phyloP scores from a whole-genome alignment of 306 rosid species.

The Casuarina glauca region DNA sequence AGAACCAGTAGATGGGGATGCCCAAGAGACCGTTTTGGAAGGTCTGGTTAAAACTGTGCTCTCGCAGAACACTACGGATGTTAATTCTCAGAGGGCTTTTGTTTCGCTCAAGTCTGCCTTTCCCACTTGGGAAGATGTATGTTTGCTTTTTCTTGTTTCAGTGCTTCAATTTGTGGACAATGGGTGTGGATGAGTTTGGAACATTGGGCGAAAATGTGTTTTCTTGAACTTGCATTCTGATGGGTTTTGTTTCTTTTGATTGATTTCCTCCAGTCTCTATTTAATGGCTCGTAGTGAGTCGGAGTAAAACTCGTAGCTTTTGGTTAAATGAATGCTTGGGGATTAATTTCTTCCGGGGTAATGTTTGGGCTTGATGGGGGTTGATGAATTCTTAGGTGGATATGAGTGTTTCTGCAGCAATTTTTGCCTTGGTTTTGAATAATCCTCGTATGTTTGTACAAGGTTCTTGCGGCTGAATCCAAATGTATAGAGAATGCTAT shows the following conservation, averaged over 20 bases:
- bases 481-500: conserved; percentile 68
- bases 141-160: conserved; percentile 1
- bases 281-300: neutral
- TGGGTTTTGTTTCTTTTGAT: neutral
- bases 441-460: conserved; percentile 16
- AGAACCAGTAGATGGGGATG: conserved; percentile 22
- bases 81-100: conserved; percentile 66
- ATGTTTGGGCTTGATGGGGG: neutral
- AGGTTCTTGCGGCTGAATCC: conserved; percentile 71
- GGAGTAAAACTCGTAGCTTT: neutral
- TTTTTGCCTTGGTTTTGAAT: conserved; percentile 10
- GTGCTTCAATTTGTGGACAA: neutral
- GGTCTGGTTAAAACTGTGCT: conserved; percentile 79
- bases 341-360: neutral
- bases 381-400: neutral
- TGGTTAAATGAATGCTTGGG: neutral
- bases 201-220: neutral
- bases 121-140: conserved; percentile 58
- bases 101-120: conserved; percentile 75
- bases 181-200: neutral
- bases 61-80: conserved; percentile 87
- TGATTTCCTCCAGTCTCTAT: neutral
- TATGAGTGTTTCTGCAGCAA: neutral
- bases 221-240: neutral
- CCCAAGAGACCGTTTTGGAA: conserved; percentile 67